These are phyloP conservation scores for Nemania bipapillata DNA, from an alignment of 2,329 filamentous ascomycete species.

Conservation along the genomic window DNA sequence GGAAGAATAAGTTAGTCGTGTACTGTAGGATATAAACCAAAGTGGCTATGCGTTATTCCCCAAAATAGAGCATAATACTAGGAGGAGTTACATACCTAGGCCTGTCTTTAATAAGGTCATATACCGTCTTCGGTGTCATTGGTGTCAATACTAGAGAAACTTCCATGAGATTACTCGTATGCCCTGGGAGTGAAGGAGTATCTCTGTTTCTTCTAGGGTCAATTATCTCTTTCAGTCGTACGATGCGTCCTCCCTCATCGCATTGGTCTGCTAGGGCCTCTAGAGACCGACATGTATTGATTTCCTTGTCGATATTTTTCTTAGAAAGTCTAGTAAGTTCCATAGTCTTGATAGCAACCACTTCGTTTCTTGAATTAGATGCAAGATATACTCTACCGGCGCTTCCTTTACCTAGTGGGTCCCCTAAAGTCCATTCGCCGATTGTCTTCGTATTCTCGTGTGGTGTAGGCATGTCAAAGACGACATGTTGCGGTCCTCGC, in stretches of 20 bases:
- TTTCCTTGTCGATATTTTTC: background rate
- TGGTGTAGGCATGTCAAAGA: constrained; percentile 4
- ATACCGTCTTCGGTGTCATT: background rate
- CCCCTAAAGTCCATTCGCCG: background rate
- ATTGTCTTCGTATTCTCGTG: background rate
- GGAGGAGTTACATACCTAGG: background rate
- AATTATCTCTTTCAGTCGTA: background rate
- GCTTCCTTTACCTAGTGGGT: background rate
- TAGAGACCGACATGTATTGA: background rate
- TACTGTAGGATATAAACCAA: too few relatives aligned
- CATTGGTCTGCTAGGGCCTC: background rate
- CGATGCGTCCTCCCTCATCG: background rate
- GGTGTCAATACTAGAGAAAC: background rate
- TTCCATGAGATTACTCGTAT: too few relatives aligned
- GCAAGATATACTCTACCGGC: background rate
- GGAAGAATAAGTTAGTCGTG: too few relatives aligned
- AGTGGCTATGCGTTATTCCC: too few relatives aligned
- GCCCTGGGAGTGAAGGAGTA: background rate
- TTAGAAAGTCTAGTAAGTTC: background rate
- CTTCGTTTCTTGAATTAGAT: background rate
- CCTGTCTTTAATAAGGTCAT: background rate
- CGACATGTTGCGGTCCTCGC: background rate
- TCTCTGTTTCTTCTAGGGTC: background rate
- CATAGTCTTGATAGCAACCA: constrained; percentile 1
- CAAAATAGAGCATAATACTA: too few relatives aligned